Conservation (phyloP, 768 basidiomycete species). For the Pilatotrama ljubarskyi region DNA sequence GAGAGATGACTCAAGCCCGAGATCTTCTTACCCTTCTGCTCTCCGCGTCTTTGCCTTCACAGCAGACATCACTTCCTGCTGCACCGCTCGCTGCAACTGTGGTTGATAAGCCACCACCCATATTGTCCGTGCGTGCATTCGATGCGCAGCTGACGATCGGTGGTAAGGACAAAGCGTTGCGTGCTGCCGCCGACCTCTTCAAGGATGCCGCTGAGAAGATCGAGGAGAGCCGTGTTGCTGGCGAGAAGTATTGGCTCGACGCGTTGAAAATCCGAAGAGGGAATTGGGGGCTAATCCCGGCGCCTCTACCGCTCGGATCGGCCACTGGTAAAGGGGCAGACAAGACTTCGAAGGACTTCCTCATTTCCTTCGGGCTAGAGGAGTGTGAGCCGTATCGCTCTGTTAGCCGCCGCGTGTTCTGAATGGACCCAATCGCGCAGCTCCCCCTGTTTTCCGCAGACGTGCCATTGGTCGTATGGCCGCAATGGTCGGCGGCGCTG, state of each 20-base stretch:
- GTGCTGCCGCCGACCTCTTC: conserved; percentile 72
- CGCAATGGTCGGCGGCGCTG: conserved; percentile 41
- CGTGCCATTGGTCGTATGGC: conserved; percentile 71
- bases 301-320: conserved; percentile 72
- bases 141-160: conserved; percentile 51
- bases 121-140: conserved; percentile 37
- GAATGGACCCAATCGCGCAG: conserved; percentile 39
- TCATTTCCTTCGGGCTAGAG: conserved; percentile 79
- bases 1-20: conserved; percentile 77
- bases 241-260: conserved; percentile 81
- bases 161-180: conserved; percentile 76
- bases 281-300: conserved; percentile 82
- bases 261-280: conserved; percentile 73
- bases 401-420: not conserved
- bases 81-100: conserved; percentile 57
- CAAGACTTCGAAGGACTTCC: conserved; percentile 77
- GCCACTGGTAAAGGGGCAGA: conserved; percentile 76
- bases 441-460: conserved; percentile 61
- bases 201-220: conserved; percentile 68
- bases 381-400: conserved; percentile 57
- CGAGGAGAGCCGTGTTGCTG: conserved; percentile 58
- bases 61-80: conserved; percentile 12
- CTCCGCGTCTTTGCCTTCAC: conserved; percentile 40
- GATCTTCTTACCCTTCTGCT: conserved; percentile 67
- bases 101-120: conserved; percentile 65